Conservation (phyloP, 2,329 filamentous ascomycete genomes). For the Clarireedia monteithiana region DNA sequence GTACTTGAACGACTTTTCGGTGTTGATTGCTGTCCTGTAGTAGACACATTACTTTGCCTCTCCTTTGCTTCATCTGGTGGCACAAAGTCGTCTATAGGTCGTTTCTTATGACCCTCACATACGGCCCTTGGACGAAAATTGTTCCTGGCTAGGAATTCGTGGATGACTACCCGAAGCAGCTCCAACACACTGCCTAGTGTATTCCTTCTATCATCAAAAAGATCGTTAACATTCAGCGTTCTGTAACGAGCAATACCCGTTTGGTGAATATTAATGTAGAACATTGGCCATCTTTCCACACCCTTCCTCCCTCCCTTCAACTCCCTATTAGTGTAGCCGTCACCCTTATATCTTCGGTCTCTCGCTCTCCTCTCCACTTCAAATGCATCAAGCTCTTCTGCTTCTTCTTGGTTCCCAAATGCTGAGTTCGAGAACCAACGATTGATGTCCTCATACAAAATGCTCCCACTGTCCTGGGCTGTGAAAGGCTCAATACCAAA, state of each 20-base stretch:
- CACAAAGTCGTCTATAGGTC: neutral
- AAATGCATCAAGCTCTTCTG: constrained; percentile 28
- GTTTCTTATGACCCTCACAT: neutral
- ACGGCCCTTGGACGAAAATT: constrained; percentile 40
- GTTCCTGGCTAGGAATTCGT: constrained; percentile 68
- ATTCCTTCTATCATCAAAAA: constrained; percentile 40
- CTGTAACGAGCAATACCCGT: neutral
- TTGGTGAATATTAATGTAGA: constrained; percentile 62
- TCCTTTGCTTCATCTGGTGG: neutral
- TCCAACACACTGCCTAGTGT: constrained; percentile 44
- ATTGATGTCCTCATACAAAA: constrained; percentile 74
- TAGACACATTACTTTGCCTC: neutral
- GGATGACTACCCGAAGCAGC: constrained; percentile 60
- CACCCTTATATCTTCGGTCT: constrained; percentile 37
- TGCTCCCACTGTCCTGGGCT: constrained; percentile 47
- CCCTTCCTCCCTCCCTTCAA: constrained; percentile 50
- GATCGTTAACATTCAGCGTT: constrained; percentile 28
- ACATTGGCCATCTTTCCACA: constrained; percentile 83
- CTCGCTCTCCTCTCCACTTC: constrained; percentile 31
- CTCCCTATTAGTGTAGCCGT: constrained; percentile 43
- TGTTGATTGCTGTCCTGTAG: neutral
- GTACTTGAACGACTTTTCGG: neutral
- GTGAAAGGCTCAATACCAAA: constrained; percentile 63
- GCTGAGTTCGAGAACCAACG: constrained; percentile 65
- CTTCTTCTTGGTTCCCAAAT: constrained; percentile 59